Evolutionary conservation across 371 early-diverging fungal species (phyloP), one percentile per base, ranked within the genome.

Genomic region (Mortierella sp.): DNA sequence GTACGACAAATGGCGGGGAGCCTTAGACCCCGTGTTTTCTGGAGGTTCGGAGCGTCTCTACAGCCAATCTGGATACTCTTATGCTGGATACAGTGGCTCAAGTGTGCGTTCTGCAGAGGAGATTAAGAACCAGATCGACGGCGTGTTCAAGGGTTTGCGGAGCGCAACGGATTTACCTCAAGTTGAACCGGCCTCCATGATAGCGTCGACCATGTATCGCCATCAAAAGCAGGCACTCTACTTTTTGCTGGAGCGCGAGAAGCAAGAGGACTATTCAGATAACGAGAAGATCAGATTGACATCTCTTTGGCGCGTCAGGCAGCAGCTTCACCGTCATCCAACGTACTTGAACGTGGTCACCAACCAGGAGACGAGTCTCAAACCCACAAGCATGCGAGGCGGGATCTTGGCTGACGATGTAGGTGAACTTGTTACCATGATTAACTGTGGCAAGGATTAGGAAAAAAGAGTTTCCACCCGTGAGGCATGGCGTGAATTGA

Each of bases 151-250:
- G 54, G 67, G 84, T 0, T 67, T 88, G 30, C 80, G 81, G 19
- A 63, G 82, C 31, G 78, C 84, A 9, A 82, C 83, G 30, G 82
- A 86, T 54, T 55, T 86, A 27, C 71, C 79, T 7, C 72, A 83
- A 39, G 57, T 69, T 30, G 82, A 84, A 24, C 84, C 85, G 21
- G 69, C 80, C 58, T n/a, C 34, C 38, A 64, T 34, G 31, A 78
- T 89, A n/a, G 53, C 71, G 18, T 82, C 89, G 4, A 45, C 61
- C 0, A 60, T 89, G 60, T 87, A 84, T 64, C 79, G 80, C 58
- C 86, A 89, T 57, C 89, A 89, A 56, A 80, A 81, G 51, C 90
- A 89, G 61, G 90, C 86, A 2, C 74, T 89, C 19, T 71, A 78
- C 56, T 89, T 85, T 62, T 78, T 89, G 82, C 38, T 78, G 30